Percentiles rank a stretch among this genome's conserved stretches.
Conservation (phyloP, 1,284 basidiomycete species). For the Irpex sp. region DNA sequence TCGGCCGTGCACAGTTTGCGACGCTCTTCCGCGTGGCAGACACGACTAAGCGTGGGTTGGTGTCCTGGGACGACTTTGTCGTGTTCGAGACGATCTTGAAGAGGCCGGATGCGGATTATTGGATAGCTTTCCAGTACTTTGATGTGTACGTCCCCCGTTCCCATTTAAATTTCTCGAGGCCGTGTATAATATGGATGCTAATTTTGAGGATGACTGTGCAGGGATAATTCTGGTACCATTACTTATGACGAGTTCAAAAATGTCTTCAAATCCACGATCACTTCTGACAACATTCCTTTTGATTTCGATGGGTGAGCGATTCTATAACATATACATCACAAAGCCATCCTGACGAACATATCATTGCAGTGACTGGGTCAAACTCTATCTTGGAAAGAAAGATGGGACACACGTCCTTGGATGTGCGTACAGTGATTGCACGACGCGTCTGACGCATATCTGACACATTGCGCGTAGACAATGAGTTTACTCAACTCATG, state of each 20-base stretch:
- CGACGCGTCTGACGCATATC: slow-evolving; percentile 11
- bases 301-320: slow-evolving; percentile 81
- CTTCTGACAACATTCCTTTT: slow-evolving; percentile 84
- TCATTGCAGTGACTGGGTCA: slow-evolving; percentile 79
- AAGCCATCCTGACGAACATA: too few species aligned
- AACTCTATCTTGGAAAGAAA: slow-evolving; percentile 89
- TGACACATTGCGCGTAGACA: slow-evolving; percentile 47
- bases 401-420: slow-evolving; percentile 88
- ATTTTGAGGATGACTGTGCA: slow-evolving; percentile 25
- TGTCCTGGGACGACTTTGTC: slow-evolving; percentile 93
- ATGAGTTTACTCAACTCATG: slow-evolving; percentile 96
- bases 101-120: slow-evolving; percentile 90
- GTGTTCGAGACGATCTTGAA: slow-evolving; percentile 90
- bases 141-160: slow-evolving; percentile 67
- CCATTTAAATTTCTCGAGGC: not conserved
- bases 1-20: slow-evolving; percentile 82
- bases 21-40: slow-evolving; percentile 92
- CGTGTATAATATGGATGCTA: too few species aligned
- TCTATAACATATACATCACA: not conserved
- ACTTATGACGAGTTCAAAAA: slow-evolving; percentile 92
- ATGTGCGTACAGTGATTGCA: slow-evolving; percentile 46
- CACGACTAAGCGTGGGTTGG: slow-evolving; percentile 67
- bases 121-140: slow-evolving; percentile 95
- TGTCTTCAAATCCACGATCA: slow-evolving; percentile 81
- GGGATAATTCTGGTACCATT: slow-evolving; percentile 85